A percentile compares a stretch with the other conserved stretches of the same genome.
Evolutionary conservation across 108 stramenopile species (phyloP).

Genomic region (Cyclotella baltica): DNA sequence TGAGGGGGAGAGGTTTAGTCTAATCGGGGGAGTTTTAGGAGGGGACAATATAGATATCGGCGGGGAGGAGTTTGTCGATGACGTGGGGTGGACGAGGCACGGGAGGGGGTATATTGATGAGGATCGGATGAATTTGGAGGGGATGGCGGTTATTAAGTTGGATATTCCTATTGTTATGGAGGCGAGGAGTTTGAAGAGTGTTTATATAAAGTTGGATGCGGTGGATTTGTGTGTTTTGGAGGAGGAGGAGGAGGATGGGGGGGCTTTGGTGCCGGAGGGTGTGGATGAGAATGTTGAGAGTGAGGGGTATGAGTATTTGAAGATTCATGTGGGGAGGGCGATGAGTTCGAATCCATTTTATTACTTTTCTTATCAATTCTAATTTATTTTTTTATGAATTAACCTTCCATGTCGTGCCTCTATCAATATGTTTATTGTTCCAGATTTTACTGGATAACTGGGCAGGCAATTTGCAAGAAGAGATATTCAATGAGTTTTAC

Average conservation of each 20-base stretch:
- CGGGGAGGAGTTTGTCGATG: not conserved
- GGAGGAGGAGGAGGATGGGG: slow-evolving; percentile 7
- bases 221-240: slow-evolving; percentile 2
- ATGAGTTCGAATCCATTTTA: not conserved
- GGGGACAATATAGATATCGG: not conserved
- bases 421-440: not conserved
- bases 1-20: not conserved
- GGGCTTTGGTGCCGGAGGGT: not conserved
- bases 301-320: not conserved
- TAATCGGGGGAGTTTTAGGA: slow-evolving; percentile 2
- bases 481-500: not conserved
- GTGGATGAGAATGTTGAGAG: not conserved
- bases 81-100: not conserved
- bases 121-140: not conserved
- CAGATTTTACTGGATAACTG: slow-evolving; percentile 11
- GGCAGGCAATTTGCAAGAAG: slow-evolving; percentile 1
- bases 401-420: not conserved
- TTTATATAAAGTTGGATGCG: slow-evolving; percentile 2
- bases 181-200: not conserved
- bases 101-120: not conserved
- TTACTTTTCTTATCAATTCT: not conserved
- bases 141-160: not conserved
- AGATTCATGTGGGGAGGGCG: slow-evolving; percentile 6
- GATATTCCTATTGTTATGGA: not conserved
- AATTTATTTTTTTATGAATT: not conserved